Conservation (phyloP, 2,329 filamentous ascomycete genomes). For the Hirsutella thompsonii region DNA sequence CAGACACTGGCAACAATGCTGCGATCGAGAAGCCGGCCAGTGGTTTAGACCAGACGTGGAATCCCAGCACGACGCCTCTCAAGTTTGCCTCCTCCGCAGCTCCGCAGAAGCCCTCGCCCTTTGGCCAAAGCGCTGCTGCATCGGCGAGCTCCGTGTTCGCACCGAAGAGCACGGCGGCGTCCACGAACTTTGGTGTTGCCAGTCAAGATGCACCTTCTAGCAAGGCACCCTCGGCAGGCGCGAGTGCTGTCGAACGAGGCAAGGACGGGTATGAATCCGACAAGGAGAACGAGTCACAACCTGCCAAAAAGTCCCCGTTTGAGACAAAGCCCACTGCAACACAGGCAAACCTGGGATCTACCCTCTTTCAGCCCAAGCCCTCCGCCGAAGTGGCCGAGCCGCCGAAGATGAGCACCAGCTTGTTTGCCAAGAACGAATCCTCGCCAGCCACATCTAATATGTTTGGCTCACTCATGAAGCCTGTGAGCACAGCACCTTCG, state of each 20-base stretch:
- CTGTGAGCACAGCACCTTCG: conserved; percentile 7
- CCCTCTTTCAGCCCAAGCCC: conserved; percentile 21
- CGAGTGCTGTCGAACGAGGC: conserved; percentile 12
- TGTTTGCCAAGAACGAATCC: conserved; percentile 14
- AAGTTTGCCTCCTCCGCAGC: conserved; percentile 32
- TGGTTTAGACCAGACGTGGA: conserved; percentile 24
- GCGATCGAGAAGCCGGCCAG: conserved; percentile 14
- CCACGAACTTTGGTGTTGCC: conserved; percentile 22
- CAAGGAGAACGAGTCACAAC: conserved; percentile 28
- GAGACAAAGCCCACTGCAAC: conserved; percentile 17
- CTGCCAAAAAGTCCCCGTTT: conserved; percentile 19
- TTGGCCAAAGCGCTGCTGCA: conserved; percentile 16
- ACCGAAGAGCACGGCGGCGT: conserved; percentile 20
- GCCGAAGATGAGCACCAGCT: conserved; percentile 9
- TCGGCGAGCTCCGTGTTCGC: conserved; percentile 21
- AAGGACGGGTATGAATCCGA: conserved; percentile 27
- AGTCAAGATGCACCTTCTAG: conserved; percentile 17
- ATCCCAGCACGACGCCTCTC: conserved; percentile 37
- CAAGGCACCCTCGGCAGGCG: conserved; percentile 13
- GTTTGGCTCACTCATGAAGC: conserved; percentile 19
- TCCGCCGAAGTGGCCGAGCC: conserved; percentile 14
- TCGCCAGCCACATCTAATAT: conserved; percentile 17
- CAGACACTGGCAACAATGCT: conserved; percentile 14
- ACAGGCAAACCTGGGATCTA: conserved; percentile 15
- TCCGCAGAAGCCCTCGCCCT: conserved; percentile 16